A percentile compares a stretch with the other conserved stretches of the same genome.
These are phyloP conservation scores for Rhodotorula sp. DNA, from an alignment of 1,284 basidiomycete species.

Conservation along the genomic window DNA sequence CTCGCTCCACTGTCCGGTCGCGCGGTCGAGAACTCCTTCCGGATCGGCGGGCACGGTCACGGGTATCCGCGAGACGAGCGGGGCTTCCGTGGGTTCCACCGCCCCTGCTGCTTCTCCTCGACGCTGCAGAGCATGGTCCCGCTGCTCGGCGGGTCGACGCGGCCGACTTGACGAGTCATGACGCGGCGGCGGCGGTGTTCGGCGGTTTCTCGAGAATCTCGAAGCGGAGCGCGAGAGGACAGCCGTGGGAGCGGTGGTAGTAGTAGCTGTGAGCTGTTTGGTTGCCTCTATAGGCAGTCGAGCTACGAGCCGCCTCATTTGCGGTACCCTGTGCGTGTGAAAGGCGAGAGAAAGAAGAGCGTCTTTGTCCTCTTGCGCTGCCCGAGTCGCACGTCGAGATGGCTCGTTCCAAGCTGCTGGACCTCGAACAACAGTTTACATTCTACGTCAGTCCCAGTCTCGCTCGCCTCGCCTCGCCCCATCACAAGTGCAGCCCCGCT, in stretches of 20 bases:
- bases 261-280: not conserved
- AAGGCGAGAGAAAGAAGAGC: no score
- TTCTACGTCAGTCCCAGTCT: conserved; percentile 35
- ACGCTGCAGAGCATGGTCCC: not conserved
- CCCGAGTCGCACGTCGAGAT: not conserved
- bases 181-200: not conserved
- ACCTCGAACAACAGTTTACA: conserved; percentile 37
- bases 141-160: not conserved
- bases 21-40: conserved; percentile 26
- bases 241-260: not conserved
- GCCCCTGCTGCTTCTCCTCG: not conserved
- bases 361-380: not conserved
- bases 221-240: conserved; percentile 5
- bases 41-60: conserved; percentile 33
- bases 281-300: not conserved
- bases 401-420: conserved; percentile 6
- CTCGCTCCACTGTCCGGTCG: not conserved
- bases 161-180: not conserved
- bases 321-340: not conserved
- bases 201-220: conserved; percentile 15
- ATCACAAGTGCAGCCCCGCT: not conserved
- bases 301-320: not conserved
- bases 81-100: not conserved
- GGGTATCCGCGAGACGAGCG: conserved; percentile 22
- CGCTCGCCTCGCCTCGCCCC: not conserved